phyloP scores from a whole-genome alignment of 139 green algal species.

The Volvox africanus region DNA sequence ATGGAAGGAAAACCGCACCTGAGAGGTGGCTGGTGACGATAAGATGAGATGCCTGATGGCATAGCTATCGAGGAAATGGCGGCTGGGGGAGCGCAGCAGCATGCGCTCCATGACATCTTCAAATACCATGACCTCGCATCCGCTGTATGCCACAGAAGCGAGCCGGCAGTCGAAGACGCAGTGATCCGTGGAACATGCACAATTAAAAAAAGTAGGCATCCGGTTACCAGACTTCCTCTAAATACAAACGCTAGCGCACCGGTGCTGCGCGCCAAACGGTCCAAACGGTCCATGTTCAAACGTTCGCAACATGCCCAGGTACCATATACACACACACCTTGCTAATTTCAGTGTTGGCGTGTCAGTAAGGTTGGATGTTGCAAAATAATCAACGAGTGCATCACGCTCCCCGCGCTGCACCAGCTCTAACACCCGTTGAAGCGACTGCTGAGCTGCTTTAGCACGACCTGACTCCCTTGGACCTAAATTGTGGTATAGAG shows the following conservation, averaged over 20 bases:
- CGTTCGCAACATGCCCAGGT: not conserved
- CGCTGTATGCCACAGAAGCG: not conserved
- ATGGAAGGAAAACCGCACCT: not conserved
- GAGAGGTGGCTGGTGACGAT: not conserved
- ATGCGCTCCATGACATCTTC: constrained; percentile 49
- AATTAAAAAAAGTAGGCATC: too few relatives aligned
- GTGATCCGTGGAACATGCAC: too few relatives aligned
- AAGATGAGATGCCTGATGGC: constrained; percentile 57
- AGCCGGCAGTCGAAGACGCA: too few relatives aligned
- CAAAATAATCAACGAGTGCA: constrained; percentile 10
- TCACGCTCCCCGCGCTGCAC: not conserved
- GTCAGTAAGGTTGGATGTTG: not conserved
- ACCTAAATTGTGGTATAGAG: constrained; percentile 14
- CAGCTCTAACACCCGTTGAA: not conserved
- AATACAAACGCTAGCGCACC: not conserved
- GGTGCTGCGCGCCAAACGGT: not conserved
- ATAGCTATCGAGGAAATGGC: constrained; percentile 58
- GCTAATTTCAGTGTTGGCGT: not conserved
- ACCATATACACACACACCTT: not conserved
- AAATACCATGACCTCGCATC: constrained; percentile 8
- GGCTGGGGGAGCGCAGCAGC: constrained; percentile 21
- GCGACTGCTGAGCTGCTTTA: not conserved
- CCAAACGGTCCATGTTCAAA: not conserved
- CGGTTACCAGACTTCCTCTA: too few relatives aligned
- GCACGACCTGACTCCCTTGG: not conserved